These are phyloP conservation scores for Calonectria honghensis DNA, from an alignment of 2,329 filamentous ascomycete genomes.

Conservation along the genomic window DNA sequence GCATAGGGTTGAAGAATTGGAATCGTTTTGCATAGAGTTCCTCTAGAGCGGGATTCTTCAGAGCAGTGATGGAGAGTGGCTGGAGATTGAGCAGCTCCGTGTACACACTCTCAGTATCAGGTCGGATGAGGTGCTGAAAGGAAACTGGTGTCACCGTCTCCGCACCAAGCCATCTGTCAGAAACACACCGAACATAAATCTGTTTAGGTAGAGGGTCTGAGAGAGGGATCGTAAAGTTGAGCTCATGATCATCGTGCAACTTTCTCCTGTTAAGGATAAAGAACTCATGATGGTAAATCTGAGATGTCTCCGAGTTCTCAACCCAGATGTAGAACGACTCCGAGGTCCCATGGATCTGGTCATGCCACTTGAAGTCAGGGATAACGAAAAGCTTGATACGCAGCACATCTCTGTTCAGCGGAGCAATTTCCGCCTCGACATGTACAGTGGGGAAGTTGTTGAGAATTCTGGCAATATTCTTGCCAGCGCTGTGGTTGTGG, in stretches of 20 bases:
- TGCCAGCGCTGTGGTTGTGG: slow-evolving; percentile 92
- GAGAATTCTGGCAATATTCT: slow-evolving; percentile 85
- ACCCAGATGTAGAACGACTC: slow-evolving; percentile 99
- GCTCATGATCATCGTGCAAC: slow-evolving; percentile 95
- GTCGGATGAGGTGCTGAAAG: slow-evolving; percentile 97
- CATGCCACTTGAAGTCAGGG: slow-evolving; percentile 96
- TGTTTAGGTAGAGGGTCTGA: slow-evolving; percentile 95
- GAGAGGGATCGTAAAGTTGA: slow-evolving; percentile 97
- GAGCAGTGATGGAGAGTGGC: slow-evolving; percentile 87
- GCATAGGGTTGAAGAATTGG: slow-evolving; percentile 99
- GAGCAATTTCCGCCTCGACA: slow-evolving; percentile 95
- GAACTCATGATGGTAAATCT: slow-evolving; percentile 98
- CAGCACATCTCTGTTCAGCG: slow-evolving; percentile 94
- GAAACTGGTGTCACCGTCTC: slow-evolving; percentile 97
- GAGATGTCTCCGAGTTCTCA: slow-evolving; percentile 96
- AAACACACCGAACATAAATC: slow-evolving; percentile 96
- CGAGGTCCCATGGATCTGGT: slow-evolving; percentile 92
- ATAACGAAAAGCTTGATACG: slow-evolving; percentile 91
- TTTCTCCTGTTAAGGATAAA: slow-evolving; percentile 95
- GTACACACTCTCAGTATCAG: slow-evolving; percentile 97
- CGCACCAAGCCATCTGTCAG: slow-evolving; percentile 96
- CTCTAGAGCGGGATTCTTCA: slow-evolving; percentile 91
- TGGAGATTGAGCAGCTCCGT: slow-evolving; percentile 95
- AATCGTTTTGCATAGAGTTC: slow-evolving; percentile 93
- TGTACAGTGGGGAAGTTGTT: slow-evolving; percentile 94